These are phyloP conservation scores for Fragaria iinumae DNA, from an alignment of 306 rosid species.

Conservation along the genomic window DNA sequence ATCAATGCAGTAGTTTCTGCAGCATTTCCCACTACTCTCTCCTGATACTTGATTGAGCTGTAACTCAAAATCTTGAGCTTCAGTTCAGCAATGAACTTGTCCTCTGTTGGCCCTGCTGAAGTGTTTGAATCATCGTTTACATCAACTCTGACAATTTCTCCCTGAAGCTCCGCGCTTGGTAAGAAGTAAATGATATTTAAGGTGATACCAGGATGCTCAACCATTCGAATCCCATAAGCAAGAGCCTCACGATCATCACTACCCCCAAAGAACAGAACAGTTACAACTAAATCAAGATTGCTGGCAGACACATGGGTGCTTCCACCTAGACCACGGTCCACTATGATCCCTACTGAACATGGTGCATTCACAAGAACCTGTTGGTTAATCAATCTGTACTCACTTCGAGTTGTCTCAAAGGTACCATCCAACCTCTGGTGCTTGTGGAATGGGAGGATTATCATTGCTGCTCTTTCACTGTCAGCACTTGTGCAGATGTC, in stretches of 20 bases:
- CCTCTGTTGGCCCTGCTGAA: conserved; percentile 19
- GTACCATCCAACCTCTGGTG: conserved; percentile 58
- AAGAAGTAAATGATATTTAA: conserved; percentile 38
- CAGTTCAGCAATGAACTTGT: conserved; percentile 27
- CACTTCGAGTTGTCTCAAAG: conserved; percentile 45
- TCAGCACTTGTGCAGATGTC: conserved; percentile 55
- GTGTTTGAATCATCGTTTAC: not conserved
- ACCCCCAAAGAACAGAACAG: conserved; percentile 59
- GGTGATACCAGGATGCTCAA: conserved; percentile 60
- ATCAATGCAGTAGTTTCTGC: conserved; percentile 31
- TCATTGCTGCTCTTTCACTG: conserved; percentile 46
- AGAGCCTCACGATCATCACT: conserved; percentile 62
- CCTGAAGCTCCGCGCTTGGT: conserved; percentile 20
- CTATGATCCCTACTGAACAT: conserved; percentile 68
- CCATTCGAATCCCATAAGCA: conserved; percentile 61
- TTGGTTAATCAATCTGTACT: conserved; percentile 43
- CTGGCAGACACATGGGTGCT: conserved; percentile 53
- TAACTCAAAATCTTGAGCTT: conserved; percentile 25
- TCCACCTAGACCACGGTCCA: conserved; percentile 77
- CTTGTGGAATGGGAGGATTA: conserved; percentile 65
- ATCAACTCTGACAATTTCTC: conserved; percentile 30
- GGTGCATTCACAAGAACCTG: conserved; percentile 53
- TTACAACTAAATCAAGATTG: conserved; percentile 37
- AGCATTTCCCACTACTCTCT: conserved; percentile 29
- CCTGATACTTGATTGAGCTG: conserved; percentile 37